A percentile compares a stretch with the other conserved stretches of the same genome.
Evolutionary conservation across 2,329 filamentous ascomycete genomes (phyloP).

Genomic region (Bimuria novae-zelandiae): DNA sequence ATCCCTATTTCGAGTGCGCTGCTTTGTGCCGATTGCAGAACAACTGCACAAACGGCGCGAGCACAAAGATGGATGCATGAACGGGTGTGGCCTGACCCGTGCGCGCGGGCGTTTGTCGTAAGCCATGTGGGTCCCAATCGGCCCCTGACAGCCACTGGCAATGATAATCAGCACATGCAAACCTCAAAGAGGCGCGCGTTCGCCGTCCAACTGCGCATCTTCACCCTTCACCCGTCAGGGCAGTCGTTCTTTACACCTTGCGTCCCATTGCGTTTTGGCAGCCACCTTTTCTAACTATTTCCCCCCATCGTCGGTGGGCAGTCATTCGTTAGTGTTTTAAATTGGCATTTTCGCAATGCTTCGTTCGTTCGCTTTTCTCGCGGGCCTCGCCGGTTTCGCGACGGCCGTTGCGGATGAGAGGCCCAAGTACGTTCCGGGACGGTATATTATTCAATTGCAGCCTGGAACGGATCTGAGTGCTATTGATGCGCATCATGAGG

Average conservation of each 20-base stretch:
- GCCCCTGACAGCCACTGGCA: not conserved
- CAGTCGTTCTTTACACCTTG: not conserved
- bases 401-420: not conserved
- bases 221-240: not conserved
- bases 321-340: not conserved
- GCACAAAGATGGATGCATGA: not conserved
- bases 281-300: too few species aligned
- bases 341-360: not conserved
- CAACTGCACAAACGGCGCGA: not conserved
- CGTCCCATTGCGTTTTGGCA: too few species aligned
- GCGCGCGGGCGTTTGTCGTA: conserved; percentile 1
- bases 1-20: too few species aligned
- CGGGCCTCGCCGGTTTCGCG: not conserved
- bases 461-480: conserved; percentile 20
- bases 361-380: conserved; percentile 3
- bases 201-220: too few species aligned
- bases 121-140: conserved; percentile 2
- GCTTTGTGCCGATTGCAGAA: not conserved
- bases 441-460: conserved; percentile 49
- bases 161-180: too few species aligned
- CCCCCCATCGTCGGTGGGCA: not conserved
- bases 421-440: conserved; percentile 29
- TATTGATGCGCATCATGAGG: conserved; percentile 17
- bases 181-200: too few species aligned
- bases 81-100: conserved; percentile 1